These are phyloP conservation scores for Castanopsis chinensis DNA, from an alignment of 306 rosid genomes.

Conservation along the genomic window DNA sequence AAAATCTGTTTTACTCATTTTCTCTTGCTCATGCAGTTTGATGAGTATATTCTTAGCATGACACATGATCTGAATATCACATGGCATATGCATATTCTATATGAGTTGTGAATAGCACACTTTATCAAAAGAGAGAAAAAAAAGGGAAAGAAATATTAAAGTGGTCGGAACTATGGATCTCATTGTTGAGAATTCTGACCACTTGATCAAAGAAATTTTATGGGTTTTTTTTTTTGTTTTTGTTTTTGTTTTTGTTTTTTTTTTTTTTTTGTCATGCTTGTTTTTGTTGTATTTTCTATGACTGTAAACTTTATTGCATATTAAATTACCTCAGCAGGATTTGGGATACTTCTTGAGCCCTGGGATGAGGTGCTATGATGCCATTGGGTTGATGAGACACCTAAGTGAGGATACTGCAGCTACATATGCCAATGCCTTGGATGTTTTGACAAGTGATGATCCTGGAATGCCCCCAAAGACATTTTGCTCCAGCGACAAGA, in stretches of 20 bases:
- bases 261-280: background rate
- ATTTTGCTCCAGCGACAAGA: conserved; percentile 19
- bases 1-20: background rate
- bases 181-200: background rate
- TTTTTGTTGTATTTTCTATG: background rate
- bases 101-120: background rate
- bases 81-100: background rate
- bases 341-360: conserved; percentile 85
- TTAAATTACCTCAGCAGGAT: conserved; percentile 51
- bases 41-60: background rate
- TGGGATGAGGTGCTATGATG: conserved; percentile 78
- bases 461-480: conserved; percentile 48
- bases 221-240: background rate
- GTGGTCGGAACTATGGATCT: background rate
- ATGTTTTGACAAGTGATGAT: conserved; percentile 61
- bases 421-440: conserved; percentile 73
- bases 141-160: background rate
- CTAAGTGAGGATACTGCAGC: conserved; percentile 74
- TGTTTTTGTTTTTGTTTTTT: background rate
- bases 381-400: conserved; percentile 85
- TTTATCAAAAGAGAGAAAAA: background rate
- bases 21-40: background rate
- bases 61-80: background rate
- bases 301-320: background rate
- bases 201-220: background rate